Base-by-base conservation (phyloP, 2,329 filamentous ascomycete species). In the Paracamarosporium sp. region DNA sequence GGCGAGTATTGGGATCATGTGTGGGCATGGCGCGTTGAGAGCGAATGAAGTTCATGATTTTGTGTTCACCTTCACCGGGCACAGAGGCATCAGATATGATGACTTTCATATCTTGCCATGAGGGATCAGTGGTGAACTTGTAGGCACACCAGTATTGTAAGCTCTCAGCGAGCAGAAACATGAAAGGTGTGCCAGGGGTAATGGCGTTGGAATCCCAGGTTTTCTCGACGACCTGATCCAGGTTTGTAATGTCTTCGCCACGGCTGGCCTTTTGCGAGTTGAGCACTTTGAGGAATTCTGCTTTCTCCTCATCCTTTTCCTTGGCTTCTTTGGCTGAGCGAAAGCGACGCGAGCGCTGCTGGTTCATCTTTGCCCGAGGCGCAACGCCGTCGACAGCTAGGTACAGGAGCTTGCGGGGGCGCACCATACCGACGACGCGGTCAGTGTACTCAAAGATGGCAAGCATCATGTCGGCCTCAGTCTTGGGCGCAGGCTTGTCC, bases 391-490 rank as follows among this genome's bases (percentile, higher is more conserved):
- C 95, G 75, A 99, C 93, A 70, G 95, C 95, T 73, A 99, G 97
- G 91, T 98, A 95, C 55, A 99, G 85, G 47, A 99, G 81, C 80
- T 97, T 98, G 68, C 95, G 88, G 9, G 95, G 95, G 59, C 95
- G 91, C 64, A 97, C 94, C 94, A 99, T 99, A 76, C 97, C 97
- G 65, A 99, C 92, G 24, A 99, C 93, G 59, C 95, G 90, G 74
- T 99, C 93, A n/a, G 95, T 99, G 79, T 99, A 99, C 74, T 90
- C 92, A 83, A 99, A 99, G 60, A 99, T 89, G 73, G 96, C 96
- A 69, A 97, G 77, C 95, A 99, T 99, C 95, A 99, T 99, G 80
- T 98, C 95, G 76, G 96, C 92, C 81, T 99, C 95, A 60, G 95
- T 94, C 71, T 90, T 90, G 11, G 95, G 95, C 4, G 95, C 88